A percentile compares a stretch with the other conserved stretches of the same genome.
Evolutionary conservation across 441 rosid genomes (phyloP).

Genomic region (Eutrema salsugineum): DNA sequence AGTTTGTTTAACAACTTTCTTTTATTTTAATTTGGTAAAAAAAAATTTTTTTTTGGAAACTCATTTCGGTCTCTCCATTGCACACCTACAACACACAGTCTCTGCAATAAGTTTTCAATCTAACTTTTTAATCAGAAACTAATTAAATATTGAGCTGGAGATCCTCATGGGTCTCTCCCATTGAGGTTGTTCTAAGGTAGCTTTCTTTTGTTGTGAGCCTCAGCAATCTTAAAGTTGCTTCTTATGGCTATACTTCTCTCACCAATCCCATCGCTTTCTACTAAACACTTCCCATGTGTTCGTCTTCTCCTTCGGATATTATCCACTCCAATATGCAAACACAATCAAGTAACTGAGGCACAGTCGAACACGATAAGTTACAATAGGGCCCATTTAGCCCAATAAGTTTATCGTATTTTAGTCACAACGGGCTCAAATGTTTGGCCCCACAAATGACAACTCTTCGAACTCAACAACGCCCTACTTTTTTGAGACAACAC

Average conservation of each 20-base stretch:
- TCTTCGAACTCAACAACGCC: constrained; percentile 4
- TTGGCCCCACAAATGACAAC: constrained; percentile 14
- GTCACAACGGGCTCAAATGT: constrained; percentile 13
- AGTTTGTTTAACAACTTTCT: too few species aligned
- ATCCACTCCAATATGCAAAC: not conserved
- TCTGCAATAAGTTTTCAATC: too few species aligned
- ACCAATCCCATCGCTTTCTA: constrained; percentile 23
- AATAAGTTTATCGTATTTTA: not conserved
- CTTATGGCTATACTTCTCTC: constrained; percentile 26
- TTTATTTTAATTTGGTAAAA: too few species aligned
- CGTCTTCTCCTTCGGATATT: not conserved
- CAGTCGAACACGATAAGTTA: not conserved
- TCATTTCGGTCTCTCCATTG: too few species aligned
- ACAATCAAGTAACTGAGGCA: not conserved
- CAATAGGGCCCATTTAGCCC: constrained; percentile 15
- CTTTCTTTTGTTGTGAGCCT: constrained; percentile 24
- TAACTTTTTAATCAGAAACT: too few species aligned
- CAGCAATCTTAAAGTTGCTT: constrained; percentile 20
- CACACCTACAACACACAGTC: too few species aligned
- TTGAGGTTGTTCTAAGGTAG: too few species aligned
- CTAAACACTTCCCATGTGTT: constrained; percentile 20
- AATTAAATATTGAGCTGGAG: too few species aligned
- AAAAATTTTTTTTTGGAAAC: too few species aligned
- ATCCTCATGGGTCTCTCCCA: too few species aligned
- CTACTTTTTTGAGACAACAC: constrained; percentile 7